Evolutionary conservation across 2,329 filamentous ascomycete species (phyloP), one percentile per base, ranked within the genome.

Genomic region (Tetracladium maxilliforme): DNA sequence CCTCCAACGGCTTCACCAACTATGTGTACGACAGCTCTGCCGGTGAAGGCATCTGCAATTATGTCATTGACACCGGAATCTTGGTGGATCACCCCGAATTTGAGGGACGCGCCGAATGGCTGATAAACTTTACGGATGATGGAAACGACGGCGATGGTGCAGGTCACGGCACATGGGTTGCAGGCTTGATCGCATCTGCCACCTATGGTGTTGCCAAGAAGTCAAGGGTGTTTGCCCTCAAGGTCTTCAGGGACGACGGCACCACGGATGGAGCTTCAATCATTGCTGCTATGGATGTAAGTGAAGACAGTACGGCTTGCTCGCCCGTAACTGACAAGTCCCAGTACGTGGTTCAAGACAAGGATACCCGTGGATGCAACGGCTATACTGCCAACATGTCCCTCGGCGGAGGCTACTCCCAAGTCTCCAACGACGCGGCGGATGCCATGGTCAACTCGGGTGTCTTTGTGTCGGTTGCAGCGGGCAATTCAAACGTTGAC

Each of bases 331-430:
- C n/a, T n/a, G n/a, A n/a, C n/a, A n/a, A n/a, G n/a, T n/a, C n/a
- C n/a, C 38, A 52, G 26, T 53, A 40, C 30, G 45, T 53, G 17
- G 41, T 41, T 12, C 32, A 34, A 9, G 39, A 49, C n/a, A 29
- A 33, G 4, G 9, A 21, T 16, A 40, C 39, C 26, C 27, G 28
- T 13, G 39, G 39, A 8, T 39, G 16, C 9, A 12, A 26, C 4
- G 22, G 25, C 14, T 51, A 50, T n/a, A 45, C 61, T 10, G 62
- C 69, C 11, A 64, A 55, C 48, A 59, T 71, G 59, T 68, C 61
- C 13, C 53, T 71, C 3, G 64, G 64, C 9, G 61, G 59, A 3
- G 28, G 39, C 16, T 42, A 39, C 29, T 61, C 58, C 1, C 32
- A 45, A 1, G 48, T 63, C 21, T 49, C 67, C 38, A 69, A 69